These are phyloP conservation scores for Vinca minor DNA, from an alignment of 257 asterid species.

Conservation along the genomic window DNA sequence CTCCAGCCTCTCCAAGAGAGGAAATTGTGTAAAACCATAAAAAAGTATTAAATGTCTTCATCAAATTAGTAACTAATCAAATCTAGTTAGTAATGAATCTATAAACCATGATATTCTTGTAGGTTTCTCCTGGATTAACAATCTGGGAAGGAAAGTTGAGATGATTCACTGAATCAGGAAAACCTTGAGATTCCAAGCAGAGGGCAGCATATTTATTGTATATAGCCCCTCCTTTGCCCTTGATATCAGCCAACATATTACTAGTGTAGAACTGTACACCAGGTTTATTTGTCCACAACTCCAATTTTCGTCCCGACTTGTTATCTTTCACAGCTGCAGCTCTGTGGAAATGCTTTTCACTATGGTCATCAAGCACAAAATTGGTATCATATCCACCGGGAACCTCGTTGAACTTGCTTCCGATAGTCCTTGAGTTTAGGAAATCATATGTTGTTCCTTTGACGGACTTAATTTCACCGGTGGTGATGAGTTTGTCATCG, in stretches of 20 bases:
- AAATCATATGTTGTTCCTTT: constrained; percentile 55
- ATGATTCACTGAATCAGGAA: constrained; percentile 79
- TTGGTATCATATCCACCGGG: constrained; percentile 65
- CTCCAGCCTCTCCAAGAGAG: no score
- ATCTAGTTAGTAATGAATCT: constrained; percentile 47
- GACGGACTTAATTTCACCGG: constrained; percentile 43
- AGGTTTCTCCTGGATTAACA: constrained; percentile 51
- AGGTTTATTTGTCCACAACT: constrained; percentile 71
- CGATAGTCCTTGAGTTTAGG: constrained; percentile 37
- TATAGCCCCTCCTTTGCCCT: constrained; percentile 52
- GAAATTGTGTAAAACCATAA: no score
- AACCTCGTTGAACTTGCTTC: constrained; percentile 33
- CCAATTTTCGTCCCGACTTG: constrained; percentile 64
- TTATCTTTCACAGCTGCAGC: constrained; percentile 43
- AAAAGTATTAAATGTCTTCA: no score
- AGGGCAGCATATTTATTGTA: constrained; percentile 43
- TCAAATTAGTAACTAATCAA: no score
- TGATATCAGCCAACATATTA: constrained; percentile 37
- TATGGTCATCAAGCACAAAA: constrained; percentile 43
- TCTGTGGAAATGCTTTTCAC: constrained; percentile 28
- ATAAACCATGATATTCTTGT: constrained; percentile 59
- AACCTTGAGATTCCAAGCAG: constrained; percentile 83
- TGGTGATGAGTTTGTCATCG: constrained; percentile 54
- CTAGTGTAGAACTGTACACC: constrained; percentile 79
- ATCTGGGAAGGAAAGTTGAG: constrained; percentile 70